phyloP scores from a whole-genome alignment of 805 yeast genomes.

The Kuraishia molischiana region DNA sequence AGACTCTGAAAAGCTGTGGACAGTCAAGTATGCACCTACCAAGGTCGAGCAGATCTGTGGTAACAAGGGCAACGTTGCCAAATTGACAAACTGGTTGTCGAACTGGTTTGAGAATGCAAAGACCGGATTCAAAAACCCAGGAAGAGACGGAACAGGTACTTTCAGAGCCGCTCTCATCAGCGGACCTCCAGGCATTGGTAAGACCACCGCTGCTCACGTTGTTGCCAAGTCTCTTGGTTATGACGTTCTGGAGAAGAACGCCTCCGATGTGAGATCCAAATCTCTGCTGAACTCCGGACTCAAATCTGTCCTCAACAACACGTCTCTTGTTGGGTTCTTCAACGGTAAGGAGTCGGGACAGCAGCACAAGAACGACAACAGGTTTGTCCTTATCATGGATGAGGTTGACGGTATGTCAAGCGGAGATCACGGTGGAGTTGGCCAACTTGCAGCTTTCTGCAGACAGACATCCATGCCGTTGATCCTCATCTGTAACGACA shows the following conservation, averaged over 20 bases:
- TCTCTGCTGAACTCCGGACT: slow-evolving; percentile 59
- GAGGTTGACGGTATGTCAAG: slow-evolving; percentile 99
- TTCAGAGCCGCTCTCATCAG: slow-evolving; percentile 79
- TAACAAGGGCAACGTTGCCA: slow-evolving; percentile 64
- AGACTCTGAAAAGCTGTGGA: slow-evolving; percentile 74
- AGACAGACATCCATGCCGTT: slow-evolving; percentile 80
- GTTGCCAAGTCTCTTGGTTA: slow-evolving; percentile 62
- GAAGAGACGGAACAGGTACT: slow-evolving; percentile 54
- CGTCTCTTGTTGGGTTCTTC: slow-evolving; percentile 77
- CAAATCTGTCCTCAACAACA: slow-evolving; percentile 65
- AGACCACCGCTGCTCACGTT: slow-evolving; percentile 73
- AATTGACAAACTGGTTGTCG: slow-evolving; percentile 63
- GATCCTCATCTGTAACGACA: slow-evolving; percentile 90
- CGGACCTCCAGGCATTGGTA: slow-evolving; percentile 86
- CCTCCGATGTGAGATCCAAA: slow-evolving; percentile 87
- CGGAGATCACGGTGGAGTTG: slow-evolving; percentile 98
- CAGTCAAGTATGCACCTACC: slow-evolving; percentile 85
- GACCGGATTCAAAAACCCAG: slow-evolving; percentile 45
- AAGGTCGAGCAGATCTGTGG: slow-evolving; percentile 78
- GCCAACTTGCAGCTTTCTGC: slow-evolving; percentile 83
- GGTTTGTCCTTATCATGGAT: slow-evolving; percentile 87
- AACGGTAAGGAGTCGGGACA: slow-evolving; percentile 20
- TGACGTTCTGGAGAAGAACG: slow-evolving; percentile 71
- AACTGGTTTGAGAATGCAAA: slow-evolving; percentile 61
- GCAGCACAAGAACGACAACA: slow-evolving; percentile 31